phyloP scores from a whole-genome alignment of 1,139 yeast genomes.

The Nakaseomyces bracarensis region DNA sequence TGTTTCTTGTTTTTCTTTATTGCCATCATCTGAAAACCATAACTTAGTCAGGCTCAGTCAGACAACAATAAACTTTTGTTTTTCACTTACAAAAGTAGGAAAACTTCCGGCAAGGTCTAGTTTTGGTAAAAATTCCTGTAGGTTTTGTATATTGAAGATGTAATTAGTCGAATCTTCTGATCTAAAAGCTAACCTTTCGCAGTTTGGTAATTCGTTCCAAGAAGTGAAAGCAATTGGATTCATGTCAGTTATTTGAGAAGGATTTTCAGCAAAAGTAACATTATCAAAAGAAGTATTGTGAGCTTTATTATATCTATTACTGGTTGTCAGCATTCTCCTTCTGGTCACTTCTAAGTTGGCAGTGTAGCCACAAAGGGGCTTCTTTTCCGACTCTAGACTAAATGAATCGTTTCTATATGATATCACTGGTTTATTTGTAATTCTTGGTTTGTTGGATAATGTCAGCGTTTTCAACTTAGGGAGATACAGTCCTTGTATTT shows the following conservation, averaged over 20 bases:
- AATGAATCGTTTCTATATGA: slow-evolving; percentile 4
- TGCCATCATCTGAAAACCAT: too few species aligned
- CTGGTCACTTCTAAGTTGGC: slow-evolving; percentile 1
- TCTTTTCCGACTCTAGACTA: neutral
- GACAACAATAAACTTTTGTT: slow-evolving; percentile 20
- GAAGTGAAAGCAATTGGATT: slow-evolving; percentile 21
- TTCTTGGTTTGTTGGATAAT: slow-evolving; percentile 11
- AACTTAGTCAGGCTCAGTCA: slow-evolving; percentile 6
- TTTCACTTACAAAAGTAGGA: slow-evolving; percentile 19
- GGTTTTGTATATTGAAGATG: slow-evolving; percentile 18
- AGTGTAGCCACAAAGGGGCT: slow-evolving; percentile 1
- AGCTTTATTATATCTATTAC: slow-evolving; percentile 2
- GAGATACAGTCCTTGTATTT: slow-evolving; percentile 22
- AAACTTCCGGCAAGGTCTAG: slow-evolving; percentile 17
- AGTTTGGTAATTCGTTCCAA: slow-evolving; percentile 21
- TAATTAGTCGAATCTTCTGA: slow-evolving; percentile 7
- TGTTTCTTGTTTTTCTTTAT: too few species aligned
- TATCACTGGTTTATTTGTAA: slow-evolving; percentile 7
- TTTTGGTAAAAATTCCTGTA: slow-evolving; percentile 16
- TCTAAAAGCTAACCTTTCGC: slow-evolving; percentile 10
- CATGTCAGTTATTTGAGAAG: slow-evolving; percentile 12
- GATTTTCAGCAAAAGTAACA: slow-evolving; percentile 6
- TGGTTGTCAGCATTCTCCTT: neutral
- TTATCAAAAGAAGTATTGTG: slow-evolving; percentile 1
- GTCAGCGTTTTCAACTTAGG: slow-evolving; percentile 15